Percentiles rank a stretch among this genome's conserved stretches.
These are phyloP conservation scores for Dichomitus squalens DNA, from an alignment of 1,284 basidiomycete species.

Conservation along the genomic window DNA sequence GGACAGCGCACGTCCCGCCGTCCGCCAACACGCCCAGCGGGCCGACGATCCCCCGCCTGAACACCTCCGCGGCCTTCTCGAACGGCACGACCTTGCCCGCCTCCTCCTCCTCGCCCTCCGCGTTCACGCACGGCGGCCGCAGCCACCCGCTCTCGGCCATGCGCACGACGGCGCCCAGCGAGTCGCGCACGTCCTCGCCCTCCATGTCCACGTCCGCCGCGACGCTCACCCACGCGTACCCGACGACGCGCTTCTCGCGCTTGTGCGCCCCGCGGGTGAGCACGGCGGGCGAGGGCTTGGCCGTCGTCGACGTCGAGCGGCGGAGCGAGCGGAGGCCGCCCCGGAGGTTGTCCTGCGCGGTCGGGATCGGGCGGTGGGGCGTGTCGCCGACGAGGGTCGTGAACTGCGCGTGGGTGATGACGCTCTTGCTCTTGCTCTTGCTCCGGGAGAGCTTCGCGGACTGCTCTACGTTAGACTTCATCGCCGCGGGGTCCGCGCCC, in stretches of 20 bases:
- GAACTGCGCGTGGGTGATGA: slow-evolving; percentile 51
- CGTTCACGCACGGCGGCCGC: slow-evolving; percentile 33
- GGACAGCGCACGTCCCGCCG: slow-evolving; percentile 39
- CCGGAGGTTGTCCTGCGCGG: slow-evolving; percentile 68
- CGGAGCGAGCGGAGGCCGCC: slow-evolving; percentile 68
- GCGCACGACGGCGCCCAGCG: slow-evolving; percentile 56
- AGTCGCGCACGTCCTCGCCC: slow-evolving; percentile 72
- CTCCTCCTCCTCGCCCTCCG: slow-evolving; percentile 39
- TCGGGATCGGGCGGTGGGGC: slow-evolving; percentile 63
- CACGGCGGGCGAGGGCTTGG: slow-evolving; percentile 13
- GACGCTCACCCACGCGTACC: slow-evolving; percentile 75
- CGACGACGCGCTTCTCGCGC: slow-evolving; percentile 42
- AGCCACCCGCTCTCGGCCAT: slow-evolving; percentile 42
- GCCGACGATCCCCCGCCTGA: slow-evolving; percentile 31
- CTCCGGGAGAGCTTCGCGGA: slow-evolving; percentile 14
- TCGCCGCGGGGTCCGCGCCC: slow-evolving; percentile 9
- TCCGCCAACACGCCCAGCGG: slow-evolving; percentile 33
- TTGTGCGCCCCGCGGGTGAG: slow-evolving; percentile 11
- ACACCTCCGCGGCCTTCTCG: slow-evolving; percentile 64
- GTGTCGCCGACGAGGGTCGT: slow-evolving; percentile 76
- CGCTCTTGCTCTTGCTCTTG: slow-evolving; percentile 17
- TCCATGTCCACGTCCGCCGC: slow-evolving; percentile 79
- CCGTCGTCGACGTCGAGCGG: slow-evolving; percentile 35
- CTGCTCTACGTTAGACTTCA: not conserved
- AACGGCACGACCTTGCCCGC: slow-evolving; percentile 45